These are phyloP conservation scores for Alternaria atra DNA, from an alignment of 2,329 filamentous ascomycete species.

Conservation along the genomic window DNA sequence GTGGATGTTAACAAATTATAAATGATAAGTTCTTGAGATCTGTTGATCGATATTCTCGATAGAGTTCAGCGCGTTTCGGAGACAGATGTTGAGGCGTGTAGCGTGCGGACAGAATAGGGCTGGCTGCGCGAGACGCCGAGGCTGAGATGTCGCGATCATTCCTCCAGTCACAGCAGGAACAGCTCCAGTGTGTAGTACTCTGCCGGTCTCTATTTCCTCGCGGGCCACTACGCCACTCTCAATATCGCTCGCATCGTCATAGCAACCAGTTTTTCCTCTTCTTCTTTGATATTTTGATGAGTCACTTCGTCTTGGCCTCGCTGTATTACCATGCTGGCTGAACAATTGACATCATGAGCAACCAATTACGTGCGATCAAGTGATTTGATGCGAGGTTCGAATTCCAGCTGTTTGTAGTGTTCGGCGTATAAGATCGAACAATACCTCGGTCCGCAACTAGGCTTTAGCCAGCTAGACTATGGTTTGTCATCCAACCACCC, in stretches of 20 bases:
- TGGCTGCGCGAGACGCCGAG: background rate
- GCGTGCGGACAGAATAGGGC: background rate
- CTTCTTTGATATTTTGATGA: background rate
- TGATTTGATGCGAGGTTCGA: background rate
- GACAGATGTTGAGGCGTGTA: background rate
- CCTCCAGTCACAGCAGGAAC: background rate
- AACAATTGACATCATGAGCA: background rate
- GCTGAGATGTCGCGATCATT: background rate
- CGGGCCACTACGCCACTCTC: no score
- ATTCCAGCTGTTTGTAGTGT: background rate
- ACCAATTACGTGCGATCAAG: accelerated
- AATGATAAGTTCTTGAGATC: no score
- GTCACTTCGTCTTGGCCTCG: background rate
- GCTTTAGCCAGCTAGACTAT: background rate
- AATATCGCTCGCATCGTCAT: no score
- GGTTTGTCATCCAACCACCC: background rate
- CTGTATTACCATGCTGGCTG: background rate
- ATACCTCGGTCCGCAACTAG: background rate
- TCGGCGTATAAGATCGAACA: background rate
- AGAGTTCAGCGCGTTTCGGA: no score
- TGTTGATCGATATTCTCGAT: no score
- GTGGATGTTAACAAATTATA: no score
- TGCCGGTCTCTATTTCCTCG: no score
- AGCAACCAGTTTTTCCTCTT: no score
- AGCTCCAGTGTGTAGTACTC: background rate